Evolutionary conservation across 495 filamentous ascomycete genomes (phyloP), one percentile per base, ranked within the genome.

Genomic region (Niebla homalea): DNA sequence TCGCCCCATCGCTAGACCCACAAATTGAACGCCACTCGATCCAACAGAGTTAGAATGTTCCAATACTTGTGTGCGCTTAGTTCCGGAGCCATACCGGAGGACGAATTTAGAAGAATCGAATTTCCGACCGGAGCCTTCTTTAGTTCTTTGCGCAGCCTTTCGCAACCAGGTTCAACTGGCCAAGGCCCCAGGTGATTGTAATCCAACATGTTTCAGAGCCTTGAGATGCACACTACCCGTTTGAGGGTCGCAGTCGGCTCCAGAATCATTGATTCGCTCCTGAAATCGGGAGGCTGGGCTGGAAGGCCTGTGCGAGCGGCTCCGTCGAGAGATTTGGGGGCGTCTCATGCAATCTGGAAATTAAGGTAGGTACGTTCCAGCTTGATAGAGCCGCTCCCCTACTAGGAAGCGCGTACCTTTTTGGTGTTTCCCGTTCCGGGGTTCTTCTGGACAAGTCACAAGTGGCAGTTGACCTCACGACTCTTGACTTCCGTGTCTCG

Each of bases 1-100:
- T 32, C 29, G 29, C 29, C 10, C 29, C 10, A 32, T 32, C 14
- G 20, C n/a, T 10, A 48, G 45, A 48, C 45, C 45, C 45, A 48
- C 45, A 48, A 18, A n/a, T 48, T 32, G 45, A 35, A 48, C 45
- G 45, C 45, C 45, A 48, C 45, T 35, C 45, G 25, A 18, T 48
- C 45, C 25, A 48, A 35, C 19, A 16, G 11, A 26, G 45, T 48
- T 37, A 48, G 45, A 48, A 36, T 48, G 45, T 48, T 48, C 45
- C 29, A 48, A 48, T 26, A n/a, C 20, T 18, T 7, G 16, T 20
- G 36, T 22, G 45, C 45, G 45, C 45, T 36, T 36, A 16, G 11
- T 16, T 36, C 26, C 16, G 16, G 32, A 26, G 45, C 32, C 32
- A 18, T 12, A 48, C 25, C 20, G 10, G 23, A 36, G 32, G 25